These are phyloP conservation scores for Aspergillus hancockii DNA, from an alignment of 495 filamentous ascomycete genomes.

Conservation along the genomic window DNA sequence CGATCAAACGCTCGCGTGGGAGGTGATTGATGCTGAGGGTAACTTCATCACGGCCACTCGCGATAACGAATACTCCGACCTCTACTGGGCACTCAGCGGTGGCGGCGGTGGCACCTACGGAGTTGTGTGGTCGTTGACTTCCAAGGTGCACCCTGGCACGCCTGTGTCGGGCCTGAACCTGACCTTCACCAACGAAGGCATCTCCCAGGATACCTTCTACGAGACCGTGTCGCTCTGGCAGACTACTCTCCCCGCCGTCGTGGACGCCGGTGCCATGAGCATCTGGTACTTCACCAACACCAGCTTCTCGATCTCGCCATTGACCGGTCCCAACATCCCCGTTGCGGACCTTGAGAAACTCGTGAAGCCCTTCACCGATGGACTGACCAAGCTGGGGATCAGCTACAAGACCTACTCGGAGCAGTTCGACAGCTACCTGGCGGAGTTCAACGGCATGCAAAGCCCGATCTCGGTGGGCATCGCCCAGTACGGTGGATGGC, in stretches of 20 bases:
- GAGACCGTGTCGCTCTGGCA: constrained; percentile 42
- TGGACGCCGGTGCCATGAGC: constrained; percentile 55
- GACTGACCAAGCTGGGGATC: constrained; percentile 30
- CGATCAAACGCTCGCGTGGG: constrained; percentile 63
- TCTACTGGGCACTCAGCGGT: constrained; percentile 69
- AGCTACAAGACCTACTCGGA: constrained; percentile 25
- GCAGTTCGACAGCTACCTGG: constrained; percentile 45
- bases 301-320: constrained; percentile 46
- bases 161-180: constrained; percentile 32
- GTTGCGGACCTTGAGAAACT: constrained; percentile 25
- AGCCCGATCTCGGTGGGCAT: constrained; percentile 42
- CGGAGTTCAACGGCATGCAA: constrained; percentile 44
- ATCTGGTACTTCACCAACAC: constrained; percentile 50
- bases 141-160: constrained; percentile 42
- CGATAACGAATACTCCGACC: constrained; percentile 53
- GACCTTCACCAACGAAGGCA: constrained; percentile 26
- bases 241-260: constrained; percentile 39
- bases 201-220: constrained; percentile 46
- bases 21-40: constrained; percentile 57
- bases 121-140: constrained; percentile 58
- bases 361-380: constrained; percentile 32
- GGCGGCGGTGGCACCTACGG: constrained; percentile 67
- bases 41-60: constrained; percentile 52
- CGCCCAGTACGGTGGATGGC: constrained; percentile 56
- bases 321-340: constrained; percentile 39